Conservation (phyloP, 202 grass and related monocot species). For the Zoysia matrella region DNA sequence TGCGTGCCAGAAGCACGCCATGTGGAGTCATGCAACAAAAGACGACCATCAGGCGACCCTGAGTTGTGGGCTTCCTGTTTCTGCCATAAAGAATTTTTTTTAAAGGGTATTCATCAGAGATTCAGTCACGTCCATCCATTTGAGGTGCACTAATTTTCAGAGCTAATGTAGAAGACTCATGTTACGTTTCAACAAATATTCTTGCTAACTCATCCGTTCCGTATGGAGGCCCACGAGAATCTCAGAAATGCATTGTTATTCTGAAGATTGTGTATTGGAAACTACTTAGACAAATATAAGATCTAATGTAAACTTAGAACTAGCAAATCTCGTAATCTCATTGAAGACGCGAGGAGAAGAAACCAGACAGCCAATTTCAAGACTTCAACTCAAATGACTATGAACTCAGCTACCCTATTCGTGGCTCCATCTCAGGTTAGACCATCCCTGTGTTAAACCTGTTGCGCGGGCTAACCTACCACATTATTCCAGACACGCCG, state of each 20-base stretch:
- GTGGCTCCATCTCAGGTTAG: not conserved
- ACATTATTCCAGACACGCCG: not conserved
- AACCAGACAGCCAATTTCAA: no score
- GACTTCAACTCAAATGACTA: no score
- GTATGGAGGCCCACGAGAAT: not conserved
- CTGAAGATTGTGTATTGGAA: no score
- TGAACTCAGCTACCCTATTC: no score
- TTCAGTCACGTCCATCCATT: not conserved
- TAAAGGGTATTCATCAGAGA: not conserved
- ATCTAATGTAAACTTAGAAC: no score
- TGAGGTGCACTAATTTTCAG: not conserved
- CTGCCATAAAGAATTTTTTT: not conserved
- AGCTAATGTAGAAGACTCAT: not conserved
- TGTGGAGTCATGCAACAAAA: conserved; percentile 5
- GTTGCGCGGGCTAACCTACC: not conserved
- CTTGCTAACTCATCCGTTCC: not conserved
- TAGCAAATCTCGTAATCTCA: no score
- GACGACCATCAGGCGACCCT: not conserved
- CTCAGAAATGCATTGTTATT: not conserved
- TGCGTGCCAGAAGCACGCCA: not conserved
- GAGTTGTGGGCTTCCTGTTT: not conserved
- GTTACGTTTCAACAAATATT: not conserved
- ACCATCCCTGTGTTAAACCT: not conserved
- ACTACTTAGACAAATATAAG: no score
- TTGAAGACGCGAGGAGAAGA: not conserved